Base-by-base conservation (phyloP, 1,284 basidiomycete species). In the Coniophora puteana region DNA sequence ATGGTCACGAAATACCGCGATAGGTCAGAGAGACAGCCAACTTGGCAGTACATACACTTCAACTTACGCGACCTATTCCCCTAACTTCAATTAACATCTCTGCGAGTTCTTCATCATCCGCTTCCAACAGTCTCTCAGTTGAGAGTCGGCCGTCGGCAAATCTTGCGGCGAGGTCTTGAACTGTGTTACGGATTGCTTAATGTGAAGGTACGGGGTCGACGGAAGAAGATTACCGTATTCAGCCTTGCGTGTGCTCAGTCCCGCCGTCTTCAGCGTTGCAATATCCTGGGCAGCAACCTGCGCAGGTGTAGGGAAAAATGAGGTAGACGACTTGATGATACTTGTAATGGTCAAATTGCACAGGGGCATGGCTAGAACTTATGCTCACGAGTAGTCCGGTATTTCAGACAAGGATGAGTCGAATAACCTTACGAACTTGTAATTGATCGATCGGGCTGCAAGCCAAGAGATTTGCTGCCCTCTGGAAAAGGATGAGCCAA, bases 381-480 rank as follows among this genome's bases (percentile, higher is more conserved):
- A 29, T 18, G 51, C 61, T 31, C 33, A 66, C 66, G 55, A 45
- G 35, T 74, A 70, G 31, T 76, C 71, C 3, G 61, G 63, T 48
- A 79, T 81, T 57, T 89, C 88, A 3, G 87, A 84, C 8, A 90
- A 62, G 16, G 76, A 70, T 20, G 79, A 78, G 49, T 89, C 79
- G 58, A 80, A 93, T 13, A 90, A 63, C 28, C 85, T 73, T 30
- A 80, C 71, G 59, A 97, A 96, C 44, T 76, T 83, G 61, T 91
- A 84, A n/a, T 75, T 80, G 40, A 96, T 92, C 4, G 89, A 83
- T 27, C 86, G 73, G 0, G 93, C 93, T 4, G 93, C 93, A 23
- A 87, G 65, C 89, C 89, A 94, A 0, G 88, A 91, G 29, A 97
- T 93, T 62, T 97, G 92, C 62, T 93, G 91, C 0, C 83, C 88